Conservation (phyloP, 1,139 yeast genomes). For the Chernovozyma aurita region DNA sequence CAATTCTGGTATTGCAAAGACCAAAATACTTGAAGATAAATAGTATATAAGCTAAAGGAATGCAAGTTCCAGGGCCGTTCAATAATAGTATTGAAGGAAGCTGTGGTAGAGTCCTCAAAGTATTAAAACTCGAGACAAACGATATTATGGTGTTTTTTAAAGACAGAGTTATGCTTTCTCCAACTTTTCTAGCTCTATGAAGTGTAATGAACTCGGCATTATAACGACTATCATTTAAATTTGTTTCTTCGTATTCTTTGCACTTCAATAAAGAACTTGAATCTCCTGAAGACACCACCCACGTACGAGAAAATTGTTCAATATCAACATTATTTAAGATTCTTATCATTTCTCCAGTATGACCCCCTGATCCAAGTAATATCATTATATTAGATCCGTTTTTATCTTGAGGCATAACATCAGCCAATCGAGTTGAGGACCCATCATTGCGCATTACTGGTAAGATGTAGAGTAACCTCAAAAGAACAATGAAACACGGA, state of each 20-base stretch:
- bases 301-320: constrained; percentile 28
- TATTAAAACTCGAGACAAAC: constrained; percentile 23
- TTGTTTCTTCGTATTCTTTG: constrained; percentile 33
- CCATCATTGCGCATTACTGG: constrained; percentile 2
- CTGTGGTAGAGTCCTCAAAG: constrained; percentile 16
- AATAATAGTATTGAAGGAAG: constrained; percentile 55
- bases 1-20: constrained; percentile 48
- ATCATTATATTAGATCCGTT: constrained; percentile 41
- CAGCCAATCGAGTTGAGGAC: not conserved
- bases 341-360: constrained; percentile 91
- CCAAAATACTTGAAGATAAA: constrained; percentile 54
- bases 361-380: constrained; percentile 83
- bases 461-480: constrained; percentile 19
- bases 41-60: constrained; percentile 65
- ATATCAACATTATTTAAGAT: constrained; percentile 41
- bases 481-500: constrained; percentile 20
- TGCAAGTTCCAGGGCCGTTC: constrained; percentile 95
- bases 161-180: constrained; percentile 56
- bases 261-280: constrained; percentile 50
- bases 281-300: constrained; percentile 57
- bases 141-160: constrained; percentile 47
- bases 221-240: constrained; percentile 12
- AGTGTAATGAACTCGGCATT: constrained; percentile 32
- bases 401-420: constrained; percentile 23
- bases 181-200: constrained; percentile 75